phyloP scores from a whole-genome alignment of 495 filamentous ascomycete species.

The Parmelia sp. region DNA sequence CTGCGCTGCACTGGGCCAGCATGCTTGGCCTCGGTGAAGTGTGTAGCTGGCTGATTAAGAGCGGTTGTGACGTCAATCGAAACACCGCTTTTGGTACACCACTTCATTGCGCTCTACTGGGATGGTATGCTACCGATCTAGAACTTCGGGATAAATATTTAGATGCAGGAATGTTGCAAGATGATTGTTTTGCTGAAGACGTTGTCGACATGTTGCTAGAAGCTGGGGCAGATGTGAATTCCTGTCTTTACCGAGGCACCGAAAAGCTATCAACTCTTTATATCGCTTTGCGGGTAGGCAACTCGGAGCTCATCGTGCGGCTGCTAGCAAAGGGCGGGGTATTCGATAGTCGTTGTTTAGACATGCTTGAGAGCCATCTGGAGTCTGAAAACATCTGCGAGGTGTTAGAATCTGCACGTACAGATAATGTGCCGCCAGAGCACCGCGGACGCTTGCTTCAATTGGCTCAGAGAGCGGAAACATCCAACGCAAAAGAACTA shows the following conservation, averaged over 20 bases:
- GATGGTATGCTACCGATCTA: not conserved
- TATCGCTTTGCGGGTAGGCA: not conserved
- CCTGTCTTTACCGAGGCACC: not conserved
- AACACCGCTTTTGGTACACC: constrained; percentile 19
- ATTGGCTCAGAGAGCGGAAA: not conserved
- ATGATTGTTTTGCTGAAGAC: no score
- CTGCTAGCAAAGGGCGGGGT: not conserved
- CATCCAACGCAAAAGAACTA: not conserved
- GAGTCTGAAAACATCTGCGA: not conserved
- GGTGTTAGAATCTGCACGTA: not conserved
- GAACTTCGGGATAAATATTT: no score
- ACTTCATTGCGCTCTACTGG: constrained; percentile 18
- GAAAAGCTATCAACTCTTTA: not conserved
- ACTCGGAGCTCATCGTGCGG: no score
- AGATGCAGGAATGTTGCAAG: no score
- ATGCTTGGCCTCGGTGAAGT: not conserved
- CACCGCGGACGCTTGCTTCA: not conserved
- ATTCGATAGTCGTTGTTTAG: not conserved
- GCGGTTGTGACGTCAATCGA: constrained; percentile 14
- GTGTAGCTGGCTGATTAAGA: constrained; percentile 8
- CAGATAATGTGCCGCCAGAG: not conserved
- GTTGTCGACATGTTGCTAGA: constrained; percentile 14
- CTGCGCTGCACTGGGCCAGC: constrained; percentile 20
- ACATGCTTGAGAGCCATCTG: not conserved
- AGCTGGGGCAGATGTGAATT: constrained; percentile 13